Percentiles rank a stretch among this genome's conserved stretches.
Conservation (phyloP, 164 flowering plant species). For the Brasenia schreberi region DNA sequence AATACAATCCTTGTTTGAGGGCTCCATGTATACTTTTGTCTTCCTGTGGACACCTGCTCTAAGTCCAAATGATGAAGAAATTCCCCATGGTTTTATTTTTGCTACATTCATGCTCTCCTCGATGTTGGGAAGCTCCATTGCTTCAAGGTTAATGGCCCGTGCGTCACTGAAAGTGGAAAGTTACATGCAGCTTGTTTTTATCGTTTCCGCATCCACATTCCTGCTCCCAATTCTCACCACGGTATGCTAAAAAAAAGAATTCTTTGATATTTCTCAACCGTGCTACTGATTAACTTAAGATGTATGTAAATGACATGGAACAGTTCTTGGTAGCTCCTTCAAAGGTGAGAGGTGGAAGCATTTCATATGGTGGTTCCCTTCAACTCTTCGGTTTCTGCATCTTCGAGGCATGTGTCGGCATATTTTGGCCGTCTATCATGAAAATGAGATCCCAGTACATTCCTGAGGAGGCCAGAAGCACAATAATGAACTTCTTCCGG, state of each 20-base stretch:
- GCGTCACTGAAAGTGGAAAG: conserved; percentile 61
- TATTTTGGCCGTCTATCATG: conserved; percentile 98
- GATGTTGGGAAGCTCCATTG: conserved; percentile 95
- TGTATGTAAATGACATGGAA: conserved; percentile 4
- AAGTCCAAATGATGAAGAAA: conserved; percentile 89
- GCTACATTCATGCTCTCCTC: conserved; percentile 97
- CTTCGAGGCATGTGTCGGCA: conserved; percentile 88
- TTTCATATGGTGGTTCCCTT: conserved; percentile 58
- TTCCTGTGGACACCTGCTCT: conserved; percentile 99
- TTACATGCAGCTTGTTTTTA: conserved; percentile 94
- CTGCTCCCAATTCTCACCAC: conserved; percentile 60
- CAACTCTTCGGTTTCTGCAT: conserved; percentile 85
- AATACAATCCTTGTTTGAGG: conserved; percentile 94
- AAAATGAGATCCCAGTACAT: conserved; percentile 97
- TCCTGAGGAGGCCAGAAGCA: conserved; percentile 98
- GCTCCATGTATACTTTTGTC: conserved; percentile 97
- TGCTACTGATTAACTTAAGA: not conserved
- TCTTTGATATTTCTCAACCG: not conserved
- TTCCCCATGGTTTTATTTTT: conserved; percentile 96
- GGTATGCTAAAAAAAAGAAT: conserved; percentile 28
- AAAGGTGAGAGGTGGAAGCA: conserved; percentile 59
- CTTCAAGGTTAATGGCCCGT: conserved; percentile 74
- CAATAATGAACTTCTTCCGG: conserved; percentile 98
- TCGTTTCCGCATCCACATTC: conserved; percentile 52
- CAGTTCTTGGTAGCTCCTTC: conserved; percentile 69